Evolutionary conservation across 192 early-diverging fungal species (phyloP).

Genomic region (Dispira simplex): DNA sequence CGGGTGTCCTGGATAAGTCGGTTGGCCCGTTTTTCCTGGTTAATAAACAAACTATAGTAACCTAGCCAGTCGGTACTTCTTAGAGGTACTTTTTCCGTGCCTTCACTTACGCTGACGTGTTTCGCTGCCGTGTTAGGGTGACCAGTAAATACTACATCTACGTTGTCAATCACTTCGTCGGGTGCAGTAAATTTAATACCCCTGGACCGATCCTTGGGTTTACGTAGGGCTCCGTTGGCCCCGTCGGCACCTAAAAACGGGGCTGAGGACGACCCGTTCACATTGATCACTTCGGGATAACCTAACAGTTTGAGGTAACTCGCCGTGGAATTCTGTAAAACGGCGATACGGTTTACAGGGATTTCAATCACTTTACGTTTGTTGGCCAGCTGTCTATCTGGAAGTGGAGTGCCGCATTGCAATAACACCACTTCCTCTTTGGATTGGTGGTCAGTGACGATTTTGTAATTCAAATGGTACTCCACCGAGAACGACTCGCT

Average conservation of each 20-base stretch:
- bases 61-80: not conserved
- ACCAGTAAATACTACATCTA: slow-evolving; percentile 4
- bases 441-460: not conserved
- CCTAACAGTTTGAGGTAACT: not conserved
- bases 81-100: not conserved
- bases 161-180: not conserved
- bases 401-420: slow-evolving; percentile 1
- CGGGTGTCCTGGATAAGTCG: not conserved
- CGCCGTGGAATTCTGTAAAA: not conserved
- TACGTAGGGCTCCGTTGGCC: not conserved
- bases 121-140: not conserved
- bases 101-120: not conserved
- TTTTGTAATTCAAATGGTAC: not conserved
- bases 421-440: not conserved
- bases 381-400: not conserved
- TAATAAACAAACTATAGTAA: slow-evolving; percentile 1
- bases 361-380: not conserved
- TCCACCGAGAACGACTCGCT: slow-evolving; percentile 1
- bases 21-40: not conserved
- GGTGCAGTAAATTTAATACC: not conserved
- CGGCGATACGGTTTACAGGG: not conserved
- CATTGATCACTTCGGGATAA: not conserved
- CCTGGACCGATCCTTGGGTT: slow-evolving; percentile 3
- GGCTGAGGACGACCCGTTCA: slow-evolving; percentile 1
- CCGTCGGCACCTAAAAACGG: not conserved